These are phyloP conservation scores for Linaria vulgaris DNA, from an alignment of 257 asterid species.

Conservation along the genomic window DNA sequence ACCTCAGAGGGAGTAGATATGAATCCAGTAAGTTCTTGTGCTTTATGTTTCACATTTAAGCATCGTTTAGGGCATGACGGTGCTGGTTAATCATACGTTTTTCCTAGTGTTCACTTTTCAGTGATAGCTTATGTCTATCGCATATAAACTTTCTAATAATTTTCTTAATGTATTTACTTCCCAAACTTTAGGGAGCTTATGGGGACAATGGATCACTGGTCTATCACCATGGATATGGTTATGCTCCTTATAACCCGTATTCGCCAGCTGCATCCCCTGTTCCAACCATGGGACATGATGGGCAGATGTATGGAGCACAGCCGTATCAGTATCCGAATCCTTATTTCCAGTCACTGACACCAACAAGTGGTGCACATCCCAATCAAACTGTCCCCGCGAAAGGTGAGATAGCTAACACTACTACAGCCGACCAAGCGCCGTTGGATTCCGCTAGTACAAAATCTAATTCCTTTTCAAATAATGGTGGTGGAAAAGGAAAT, in stretches of 20 bases:
- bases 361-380: slow-evolving; percentile 41
- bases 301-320: slow-evolving; percentile 70
- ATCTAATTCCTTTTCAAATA: slow-evolving; percentile 44
- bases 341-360: slow-evolving; percentile 55
- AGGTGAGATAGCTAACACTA: slow-evolving; percentile 51
- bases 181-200: slow-evolving; percentile 52
- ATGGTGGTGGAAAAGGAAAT: slow-evolving; percentile 47
- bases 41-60: background rate
- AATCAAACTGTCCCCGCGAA: slow-evolving; percentile 39
- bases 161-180: background rate
- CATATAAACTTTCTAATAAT: too few species aligned
- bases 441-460: slow-evolving; percentile 53
- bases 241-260: slow-evolving; percentile 60
- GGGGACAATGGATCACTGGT: slow-evolving; percentile 66
- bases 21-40: slow-evolving; percentile 38
- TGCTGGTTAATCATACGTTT: background rate
- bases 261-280: slow-evolving; percentile 65
- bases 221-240: slow-evolving; percentile 64
- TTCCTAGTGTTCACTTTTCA: background rate
- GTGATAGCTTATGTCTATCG: background rate
- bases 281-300: slow-evolving; percentile 67
- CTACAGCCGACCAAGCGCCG: slow-evolving; percentile 50
- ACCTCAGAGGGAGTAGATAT: slow-evolving; percentile 53
- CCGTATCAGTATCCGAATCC: slow-evolving; percentile 68
- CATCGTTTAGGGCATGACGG: background rate